Conservation (phyloP, 176 grass and related monocot species). For the Microstegium vimineum region DNA sequence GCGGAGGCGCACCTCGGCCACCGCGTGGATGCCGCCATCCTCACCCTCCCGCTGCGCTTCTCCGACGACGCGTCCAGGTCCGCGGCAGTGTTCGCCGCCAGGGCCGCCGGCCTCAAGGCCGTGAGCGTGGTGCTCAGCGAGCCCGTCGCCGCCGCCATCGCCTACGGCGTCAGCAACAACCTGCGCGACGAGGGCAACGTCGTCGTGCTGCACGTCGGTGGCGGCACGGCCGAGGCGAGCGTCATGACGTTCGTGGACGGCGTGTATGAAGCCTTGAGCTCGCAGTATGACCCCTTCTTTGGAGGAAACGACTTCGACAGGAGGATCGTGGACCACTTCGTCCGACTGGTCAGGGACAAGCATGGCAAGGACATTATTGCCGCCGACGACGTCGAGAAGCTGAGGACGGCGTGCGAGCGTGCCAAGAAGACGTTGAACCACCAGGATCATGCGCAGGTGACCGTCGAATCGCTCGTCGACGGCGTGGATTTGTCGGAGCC, state of each 20-base stretch:
- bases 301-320: conserved; percentile 15
- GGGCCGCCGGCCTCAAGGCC: background rate
- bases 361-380: background rate
- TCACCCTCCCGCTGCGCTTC: background rate
- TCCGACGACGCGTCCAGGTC: background rate
- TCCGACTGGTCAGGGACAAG: background rate
- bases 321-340: background rate
- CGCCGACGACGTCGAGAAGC: background rate
- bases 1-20: background rate
- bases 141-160: background rate
- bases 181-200: background rate
- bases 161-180: background rate
- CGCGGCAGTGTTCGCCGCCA: background rate
- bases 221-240: background rate
- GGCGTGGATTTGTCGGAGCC: background rate
- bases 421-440: conserved; percentile 8
- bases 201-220: background rate
- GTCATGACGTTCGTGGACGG: background rate
- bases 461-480: background rate
- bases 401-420: background rate
- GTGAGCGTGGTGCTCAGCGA: background rate
- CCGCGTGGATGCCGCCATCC: background rate
- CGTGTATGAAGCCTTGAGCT: background rate
- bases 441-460: background rate
- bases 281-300: background rate